phyloP scores from a whole-genome alignment of 176 grass and related monocot genomes.

The Puccinellia tenuiflora region DNA sequence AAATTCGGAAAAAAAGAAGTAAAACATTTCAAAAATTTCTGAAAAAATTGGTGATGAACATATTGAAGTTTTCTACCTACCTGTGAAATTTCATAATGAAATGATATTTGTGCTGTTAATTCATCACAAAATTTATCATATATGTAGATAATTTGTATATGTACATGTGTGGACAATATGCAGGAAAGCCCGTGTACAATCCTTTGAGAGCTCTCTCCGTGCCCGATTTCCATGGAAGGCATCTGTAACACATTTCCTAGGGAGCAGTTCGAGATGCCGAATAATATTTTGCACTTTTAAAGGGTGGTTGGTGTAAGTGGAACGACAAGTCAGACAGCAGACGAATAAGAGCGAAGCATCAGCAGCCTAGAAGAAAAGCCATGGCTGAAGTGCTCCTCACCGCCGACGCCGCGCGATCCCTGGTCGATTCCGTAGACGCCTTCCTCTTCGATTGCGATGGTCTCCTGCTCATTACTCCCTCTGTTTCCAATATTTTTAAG shows the following conservation, averaged over 20 bases:
- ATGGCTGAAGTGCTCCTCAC: constrained; percentile 46
- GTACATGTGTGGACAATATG: too few species aligned
- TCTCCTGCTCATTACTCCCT: background rate
- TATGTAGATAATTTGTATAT: too few species aligned
- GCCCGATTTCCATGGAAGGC: too few species aligned
- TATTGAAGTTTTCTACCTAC: too few species aligned
- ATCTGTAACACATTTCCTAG: background rate
- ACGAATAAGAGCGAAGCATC: background rate
- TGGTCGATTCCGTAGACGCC: constrained; percentile 71
- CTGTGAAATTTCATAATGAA: too few species aligned
- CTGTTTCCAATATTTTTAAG: background rate
- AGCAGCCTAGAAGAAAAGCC: background rate
- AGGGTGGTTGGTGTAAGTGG: background rate
- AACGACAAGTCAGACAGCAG: background rate
- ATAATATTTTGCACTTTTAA: background rate
- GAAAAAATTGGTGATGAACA: too few species aligned
- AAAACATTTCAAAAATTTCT: too few species aligned
- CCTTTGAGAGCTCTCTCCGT: too few species aligned
- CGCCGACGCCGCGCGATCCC: constrained; percentile 48
- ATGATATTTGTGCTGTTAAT: too few species aligned
- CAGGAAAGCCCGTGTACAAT: too few species aligned
- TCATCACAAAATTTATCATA: too few species aligned
- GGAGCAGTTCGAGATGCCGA: background rate
- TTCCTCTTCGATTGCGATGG: constrained; percentile 95
- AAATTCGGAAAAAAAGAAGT: too few species aligned